Evolutionary conservation across 1,284 basidiomycete genomes (phyloP).

Genomic region (Rugosomyces carneus): DNA sequence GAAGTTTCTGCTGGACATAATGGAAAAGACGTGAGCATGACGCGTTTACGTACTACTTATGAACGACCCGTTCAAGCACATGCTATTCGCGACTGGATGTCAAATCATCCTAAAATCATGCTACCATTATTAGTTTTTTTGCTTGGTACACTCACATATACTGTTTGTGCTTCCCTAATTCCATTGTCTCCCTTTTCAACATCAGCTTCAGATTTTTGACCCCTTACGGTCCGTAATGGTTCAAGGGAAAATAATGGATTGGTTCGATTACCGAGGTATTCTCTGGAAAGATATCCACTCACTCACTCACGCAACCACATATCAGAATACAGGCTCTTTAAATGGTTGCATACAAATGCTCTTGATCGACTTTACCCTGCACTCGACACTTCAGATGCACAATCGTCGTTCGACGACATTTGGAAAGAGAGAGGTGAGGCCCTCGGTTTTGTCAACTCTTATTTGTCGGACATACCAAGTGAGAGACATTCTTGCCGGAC

Average conservation of each 20-base stretch:
- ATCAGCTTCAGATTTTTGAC: slow-evolving; percentile 69
- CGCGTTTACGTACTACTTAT: slow-evolving; percentile 64
- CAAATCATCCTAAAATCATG: slow-evolving; percentile 80
- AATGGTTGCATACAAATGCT: slow-evolving; percentile 61
- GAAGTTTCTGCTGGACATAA: slow-evolving; percentile 27
- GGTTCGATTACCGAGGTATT: slow-evolving; percentile 72
- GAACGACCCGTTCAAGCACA: slow-evolving; percentile 74
- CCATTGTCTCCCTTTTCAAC: slow-evolving; percentile 11
- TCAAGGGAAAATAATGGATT: slow-evolving; percentile 75
- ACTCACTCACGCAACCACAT: neutral
- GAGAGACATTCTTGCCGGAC: slow-evolving; percentile 14
- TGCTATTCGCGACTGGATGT: slow-evolving; percentile 77
- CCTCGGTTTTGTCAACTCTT: slow-evolving; percentile 59
- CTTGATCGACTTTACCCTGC: slow-evolving; percentile 40
- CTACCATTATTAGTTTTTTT: slow-evolving; percentile 85
- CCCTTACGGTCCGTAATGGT: slow-evolving; percentile 86
- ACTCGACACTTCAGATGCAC: slow-evolving; percentile 4
- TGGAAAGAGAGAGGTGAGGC: slow-evolving; percentile 86
- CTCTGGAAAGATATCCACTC: slow-evolving; percentile 6
- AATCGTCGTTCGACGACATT: slow-evolving; percentile 30
- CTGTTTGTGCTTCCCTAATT: slow-evolving; percentile 40
- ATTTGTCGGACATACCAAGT: slow-evolving; percentile 74
- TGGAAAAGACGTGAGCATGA: slow-evolving; percentile 29
- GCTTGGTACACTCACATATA: slow-evolving; percentile 84
- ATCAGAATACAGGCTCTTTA: slow-evolving; percentile 57